Conservation (phyloP, 2,329 filamentous ascomycete genomes). For the Fusarium humuli region DNA sequence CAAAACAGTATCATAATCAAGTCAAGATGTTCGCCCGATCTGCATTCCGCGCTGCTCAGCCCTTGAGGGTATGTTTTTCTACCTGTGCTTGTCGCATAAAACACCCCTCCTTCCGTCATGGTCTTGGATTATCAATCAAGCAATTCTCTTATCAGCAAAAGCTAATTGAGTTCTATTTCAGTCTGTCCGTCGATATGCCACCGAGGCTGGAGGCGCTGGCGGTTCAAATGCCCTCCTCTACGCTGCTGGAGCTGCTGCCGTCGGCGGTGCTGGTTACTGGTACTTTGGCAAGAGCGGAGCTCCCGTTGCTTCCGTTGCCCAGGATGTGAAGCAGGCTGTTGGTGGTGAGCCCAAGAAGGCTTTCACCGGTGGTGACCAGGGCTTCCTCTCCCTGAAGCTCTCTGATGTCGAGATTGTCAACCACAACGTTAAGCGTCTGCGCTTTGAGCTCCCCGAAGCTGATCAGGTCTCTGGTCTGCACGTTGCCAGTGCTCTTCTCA, state of each 20-base stretch:
- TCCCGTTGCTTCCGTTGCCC: conserved; percentile 64
- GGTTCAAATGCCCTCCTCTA: conserved; percentile 71
- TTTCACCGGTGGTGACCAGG: conserved; percentile 88
- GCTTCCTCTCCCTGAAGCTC: conserved; percentile 85
- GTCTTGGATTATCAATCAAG: conserved; percentile 25
- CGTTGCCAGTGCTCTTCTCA: conserved; percentile 87
- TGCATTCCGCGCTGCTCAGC: conserved; percentile 71
- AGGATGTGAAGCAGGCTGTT: conserved; percentile 59
- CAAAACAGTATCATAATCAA: conserved; percentile 28
- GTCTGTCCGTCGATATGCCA: conserved; percentile 74
- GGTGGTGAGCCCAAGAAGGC: conserved; percentile 65
- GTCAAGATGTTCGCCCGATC: conserved; percentile 75
- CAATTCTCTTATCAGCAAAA: conserved; percentile 2
- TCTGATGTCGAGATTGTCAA: conserved; percentile 83
- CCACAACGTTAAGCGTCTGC: conserved; percentile 94
- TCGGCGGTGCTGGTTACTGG: conserved; percentile 69
- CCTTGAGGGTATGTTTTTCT: conserved; percentile 68
- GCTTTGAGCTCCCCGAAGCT: conserved; percentile 86
- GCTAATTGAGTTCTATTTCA: conserved; percentile 53
- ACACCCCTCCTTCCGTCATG: conserved; percentile 7
- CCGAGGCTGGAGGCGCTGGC: conserved; percentile 64
- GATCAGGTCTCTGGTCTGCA: conserved; percentile 86
- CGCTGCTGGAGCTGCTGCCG: conserved; percentile 67
- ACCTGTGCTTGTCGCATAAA: conserved; percentile 1
- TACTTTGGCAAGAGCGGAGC: conserved; percentile 61